Evolutionary conservation across 108 stramenopile species (phyloP), one percentile per base, ranked within the genome.

Genomic region (Skeletonema costatum): DNA sequence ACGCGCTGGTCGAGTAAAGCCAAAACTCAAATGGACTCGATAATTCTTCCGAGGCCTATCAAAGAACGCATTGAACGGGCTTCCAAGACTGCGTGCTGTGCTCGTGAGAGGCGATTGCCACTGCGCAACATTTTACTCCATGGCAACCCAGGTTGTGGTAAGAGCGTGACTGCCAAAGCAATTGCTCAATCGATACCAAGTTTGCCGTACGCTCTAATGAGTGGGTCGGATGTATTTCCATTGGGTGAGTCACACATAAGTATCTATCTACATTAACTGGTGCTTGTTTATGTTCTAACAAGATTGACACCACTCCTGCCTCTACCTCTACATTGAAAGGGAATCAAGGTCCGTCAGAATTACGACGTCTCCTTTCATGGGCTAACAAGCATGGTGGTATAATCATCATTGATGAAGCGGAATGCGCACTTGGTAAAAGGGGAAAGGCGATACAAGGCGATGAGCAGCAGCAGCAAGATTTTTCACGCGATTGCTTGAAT

Each of bases 341-440:
- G 14, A 71, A 62, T 42, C 85, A 92, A 36, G 96, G 92, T n/a
- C 92, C 96, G 10, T 87, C 88, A 41, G 96, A 97, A 74, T 66
- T 97, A 61, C 88, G 93, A 69, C 80, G 89, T 70, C 83, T 95
- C 25, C 82, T 97, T 16, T 81, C 87, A 46, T 97, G 94, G 94
- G 90, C 93, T 32, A 77, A 87, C 44, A 73, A 68, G 16, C 61
- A 81, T 51, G 96, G 94, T 50, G 83, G 92, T 14, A 78, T 93
- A 29, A 80, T 97, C 53, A 93, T 97, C 30, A 93, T 97, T 29
- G 96, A 97, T 82, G 93, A 97, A 70, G 96, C 96, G 2, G 96
- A 97, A 71, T 92, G 89, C 35, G 88, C 88, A 35, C 68, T 97
- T 1, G 82, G 78, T 14, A 83, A 68, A 42, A 68, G 86, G 13